phyloP scores from a whole-genome alignment of 441 rosid genomes.

The Macaranga tanarius region DNA sequence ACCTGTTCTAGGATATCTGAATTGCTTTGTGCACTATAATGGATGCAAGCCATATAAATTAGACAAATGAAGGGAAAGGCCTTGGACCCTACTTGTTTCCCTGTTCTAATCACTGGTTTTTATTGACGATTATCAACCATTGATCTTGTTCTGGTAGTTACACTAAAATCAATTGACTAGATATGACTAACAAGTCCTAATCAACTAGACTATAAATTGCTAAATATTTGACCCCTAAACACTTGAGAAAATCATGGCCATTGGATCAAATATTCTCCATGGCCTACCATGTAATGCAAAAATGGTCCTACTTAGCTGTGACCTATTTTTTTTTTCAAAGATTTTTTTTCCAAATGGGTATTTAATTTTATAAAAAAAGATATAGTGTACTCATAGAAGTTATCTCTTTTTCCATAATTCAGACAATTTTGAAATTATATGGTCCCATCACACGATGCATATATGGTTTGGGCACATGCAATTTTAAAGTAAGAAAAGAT shows the following conservation, averaged over 20 bases:
- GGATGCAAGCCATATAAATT: not conserved
- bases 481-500: not conserved
- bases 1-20: not conserved
- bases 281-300: not conserved
- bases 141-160: constrained; percentile 8
- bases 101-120: not conserved
- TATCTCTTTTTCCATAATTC: constrained; percentile 2
- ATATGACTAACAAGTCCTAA: constrained; percentile 20
- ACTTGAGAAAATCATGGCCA: constrained; percentile 4
- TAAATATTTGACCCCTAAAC: constrained; percentile 1
- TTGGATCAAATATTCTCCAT: constrained; percentile 23
- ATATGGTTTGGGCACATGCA: constrained; percentile 5
- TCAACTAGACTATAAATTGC: constrained; percentile 10
- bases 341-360: not conserved
- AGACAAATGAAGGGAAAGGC: not conserved
- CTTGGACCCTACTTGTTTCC: not conserved
- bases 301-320: constrained; percentile 11
- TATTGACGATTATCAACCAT: not conserved
- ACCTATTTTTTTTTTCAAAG: not conserved
- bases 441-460: constrained; percentile 12
- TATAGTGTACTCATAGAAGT: constrained; percentile 3
- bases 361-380: not conserved
- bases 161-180: constrained; percentile 17
- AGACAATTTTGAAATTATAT: constrained; percentile 11
- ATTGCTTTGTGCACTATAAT: not conserved